Base-by-base conservation (phyloP, 176 grass and related monocot species). In the Poa annua region DNA sequence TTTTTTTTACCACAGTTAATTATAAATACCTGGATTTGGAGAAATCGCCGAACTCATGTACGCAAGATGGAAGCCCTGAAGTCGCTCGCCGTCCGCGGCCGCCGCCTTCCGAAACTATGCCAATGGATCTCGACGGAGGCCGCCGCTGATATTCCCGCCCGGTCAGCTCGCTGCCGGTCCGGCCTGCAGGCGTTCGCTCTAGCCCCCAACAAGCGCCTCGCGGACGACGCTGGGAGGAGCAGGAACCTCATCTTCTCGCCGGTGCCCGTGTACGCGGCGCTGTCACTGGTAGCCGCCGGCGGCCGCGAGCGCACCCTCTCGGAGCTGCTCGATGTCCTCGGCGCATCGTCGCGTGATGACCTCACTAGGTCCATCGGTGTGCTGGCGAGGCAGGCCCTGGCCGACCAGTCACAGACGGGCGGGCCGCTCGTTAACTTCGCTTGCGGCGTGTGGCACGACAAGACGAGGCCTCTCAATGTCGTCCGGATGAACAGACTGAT, bases 181-280 rank as follows among this genome's bases (percentile, higher is more conserved):
- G 12, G 39, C 68, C 12, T 15, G 5, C 39, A 47, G n/a, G 39
- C n/a, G n/a, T 22, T 71, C 39, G 39, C 68, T 47, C 39, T 71
- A 15, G 68, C 68, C 5, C 68, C 47, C 36, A 42, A 69, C 66
- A 69, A 69, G 66, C 66, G 20, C 66, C 66, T 69, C 19, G 20
- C 66, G 10, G 68, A 45, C 13, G 68, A 71, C 2, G 68, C n/a
- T 47, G n/a, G 11, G 6, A 15, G n/a, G 11, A 71, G 45, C 38
- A 1, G 10, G 9, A 70, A 70, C 38, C 36, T 44, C 66, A 12
- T 70, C 66, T 70, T 70, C 66, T 70, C 66, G 2, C 38, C 38
- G 38, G 11, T 21, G 20, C 44, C 66, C 38, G 11, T 70, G 9
- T 70, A 70, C 38, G 66, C 38, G 20, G 66, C 66, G 66, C 66